A percentile compares a stretch with the other conserved stretches of the same genome.
Evolutionary conservation across 352 stramenopile genomes (phyloP).

Genomic region (Thalassiosira livingstoniorum): DNA sequence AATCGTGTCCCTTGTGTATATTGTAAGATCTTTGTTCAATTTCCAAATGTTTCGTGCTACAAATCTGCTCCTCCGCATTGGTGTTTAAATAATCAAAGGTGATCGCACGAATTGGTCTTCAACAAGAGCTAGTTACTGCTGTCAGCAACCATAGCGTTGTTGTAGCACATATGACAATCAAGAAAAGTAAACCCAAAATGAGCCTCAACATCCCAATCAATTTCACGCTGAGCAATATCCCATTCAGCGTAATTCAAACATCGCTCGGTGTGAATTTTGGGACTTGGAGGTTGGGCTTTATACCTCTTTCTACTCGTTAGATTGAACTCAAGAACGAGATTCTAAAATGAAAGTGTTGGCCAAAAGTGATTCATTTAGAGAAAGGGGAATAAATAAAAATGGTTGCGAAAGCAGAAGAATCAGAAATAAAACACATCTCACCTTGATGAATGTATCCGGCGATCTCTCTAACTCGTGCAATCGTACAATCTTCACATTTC

Average conservation of each 20-base stretch:
- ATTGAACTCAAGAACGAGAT: slow-evolving; percentile 47
- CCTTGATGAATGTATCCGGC: slow-evolving; percentile 51
- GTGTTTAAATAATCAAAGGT: too few relatives aligned
- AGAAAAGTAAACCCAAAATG: slow-evolving; percentile 50
- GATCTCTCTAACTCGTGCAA: slow-evolving; percentile 46
- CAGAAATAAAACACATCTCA: neutral
- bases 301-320: slow-evolving; percentile 31
- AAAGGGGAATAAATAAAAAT: neutral
- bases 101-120: too few relatives aligned
- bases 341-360: slow-evolving; percentile 9
- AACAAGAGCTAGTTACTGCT: too few relatives aligned
- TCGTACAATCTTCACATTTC: slow-evolving; percentile 52
- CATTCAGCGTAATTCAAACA: slow-evolving; percentile 40
- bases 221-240: slow-evolving; percentile 47
- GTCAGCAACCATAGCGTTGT: too few relatives aligned
- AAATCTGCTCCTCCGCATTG: too few relatives aligned
- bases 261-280: slow-evolving; percentile 36
- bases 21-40: too few relatives aligned
- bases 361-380: neutral
- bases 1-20: too few relatives aligned
- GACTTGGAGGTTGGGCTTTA: slow-evolving; percentile 20
- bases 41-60: too few relatives aligned
- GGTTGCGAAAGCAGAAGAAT: neutral
- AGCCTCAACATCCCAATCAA: slow-evolving; percentile 50
- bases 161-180: slow-evolving; percentile 49